Conservation (phyloP, 768 basidiomycete species). For the Neoboletus subvelutipes region DNA sequence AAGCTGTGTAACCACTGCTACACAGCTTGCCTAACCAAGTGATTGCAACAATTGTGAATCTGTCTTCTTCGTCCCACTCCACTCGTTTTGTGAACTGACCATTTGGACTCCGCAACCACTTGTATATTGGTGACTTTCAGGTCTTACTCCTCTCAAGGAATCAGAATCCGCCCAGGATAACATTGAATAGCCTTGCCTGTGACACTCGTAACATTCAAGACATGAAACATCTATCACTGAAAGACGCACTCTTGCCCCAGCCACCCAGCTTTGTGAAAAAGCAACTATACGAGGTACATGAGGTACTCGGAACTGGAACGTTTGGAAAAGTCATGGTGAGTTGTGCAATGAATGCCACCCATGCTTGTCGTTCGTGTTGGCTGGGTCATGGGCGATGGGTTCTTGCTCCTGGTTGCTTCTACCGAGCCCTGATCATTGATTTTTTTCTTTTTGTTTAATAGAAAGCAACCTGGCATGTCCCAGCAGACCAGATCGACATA, state of each 20-base stretch:
- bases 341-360: conserved; percentile 13
- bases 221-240: conserved; percentile 39
- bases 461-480: conserved; percentile 79
- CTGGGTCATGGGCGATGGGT: not conserved
- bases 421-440: not conserved
- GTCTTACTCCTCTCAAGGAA: not conserved
- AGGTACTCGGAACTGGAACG: conserved; percentile 75
- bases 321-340: conserved; percentile 89
- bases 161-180: not conserved
- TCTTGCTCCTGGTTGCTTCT: conserved; percentile 1
- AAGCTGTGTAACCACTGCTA: conserved; percentile 24
- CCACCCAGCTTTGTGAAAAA: conserved; percentile 88
- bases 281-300: conserved; percentile 71
- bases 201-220: not conserved
- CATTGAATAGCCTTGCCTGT: not conserved
- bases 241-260: conserved; percentile 71
- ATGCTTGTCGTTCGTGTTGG: not conserved
- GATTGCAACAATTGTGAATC: not conserved
- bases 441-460: conserved; percentile 26
- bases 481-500: conserved; percentile 53
- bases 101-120: not conserved
- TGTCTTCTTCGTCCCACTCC: not conserved
- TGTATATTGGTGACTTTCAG: not conserved
- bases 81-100: not conserved
- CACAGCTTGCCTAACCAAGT: too few relatives aligned